A percentile compares a stretch with the other conserved stretches of the same genome.
Conservation (phyloP, 352 stramenopile species). For the Globisporangium nunn region DNA sequence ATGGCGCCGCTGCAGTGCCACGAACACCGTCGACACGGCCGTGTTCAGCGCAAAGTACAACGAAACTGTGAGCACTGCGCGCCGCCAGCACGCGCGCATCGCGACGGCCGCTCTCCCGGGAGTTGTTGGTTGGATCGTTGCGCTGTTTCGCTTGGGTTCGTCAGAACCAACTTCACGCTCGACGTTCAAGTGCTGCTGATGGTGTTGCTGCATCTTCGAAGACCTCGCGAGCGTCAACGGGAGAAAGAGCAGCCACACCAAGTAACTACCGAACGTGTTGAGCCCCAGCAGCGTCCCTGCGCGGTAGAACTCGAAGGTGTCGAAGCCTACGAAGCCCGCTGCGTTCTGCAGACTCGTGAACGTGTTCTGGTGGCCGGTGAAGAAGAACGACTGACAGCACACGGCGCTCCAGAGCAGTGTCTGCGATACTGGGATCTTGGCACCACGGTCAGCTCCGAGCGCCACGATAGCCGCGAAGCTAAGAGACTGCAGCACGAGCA, state of each 20-base stretch:
- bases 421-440: slow-evolving; percentile 21
- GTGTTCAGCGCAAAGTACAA: slow-evolving; percentile 51
- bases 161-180: neutral
- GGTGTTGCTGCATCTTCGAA: neutral
- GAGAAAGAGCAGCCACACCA: slow-evolving; percentile 32
- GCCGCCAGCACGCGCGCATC: slow-evolving; percentile 12
- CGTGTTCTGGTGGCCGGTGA: slow-evolving; percentile 83
- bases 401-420: slow-evolving; percentile 50
- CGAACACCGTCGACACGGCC: slow-evolving; percentile 75
- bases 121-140: no score
- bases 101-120: neutral
- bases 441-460: neutral
- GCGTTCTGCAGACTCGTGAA: slow-evolving; percentile 90
- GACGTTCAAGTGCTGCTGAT: neutral
- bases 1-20: slow-evolving; percentile 79
- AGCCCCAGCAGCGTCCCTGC: slow-evolving; percentile 71
- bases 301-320: slow-evolving; percentile 76
- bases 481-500: slow-evolving; percentile 29
- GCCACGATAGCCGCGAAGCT: slow-evolving; percentile 33
- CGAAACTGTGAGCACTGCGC: slow-evolving; percentile 17
- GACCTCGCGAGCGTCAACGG: slow-evolving; percentile 18
- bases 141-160: neutral
- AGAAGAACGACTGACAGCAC: slow-evolving; percentile 76
- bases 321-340: slow-evolving; percentile 83
- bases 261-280: slow-evolving; percentile 85